phyloP scores from a whole-genome alignment of 2,329 filamentous ascomycete species.

The Lanzia echinophila region DNA sequence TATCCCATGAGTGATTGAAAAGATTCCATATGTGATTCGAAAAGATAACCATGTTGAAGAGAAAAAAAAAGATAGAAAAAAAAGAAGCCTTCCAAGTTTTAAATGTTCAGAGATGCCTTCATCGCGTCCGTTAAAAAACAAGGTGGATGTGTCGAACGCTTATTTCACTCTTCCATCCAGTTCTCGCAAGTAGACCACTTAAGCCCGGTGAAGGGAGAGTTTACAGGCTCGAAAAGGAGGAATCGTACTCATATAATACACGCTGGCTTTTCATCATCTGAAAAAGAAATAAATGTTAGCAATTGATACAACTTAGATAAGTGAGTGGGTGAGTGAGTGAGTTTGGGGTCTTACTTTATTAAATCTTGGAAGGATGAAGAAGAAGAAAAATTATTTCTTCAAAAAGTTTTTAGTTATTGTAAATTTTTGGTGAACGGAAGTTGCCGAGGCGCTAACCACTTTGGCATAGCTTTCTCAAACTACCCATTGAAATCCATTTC shows the following conservation, averaged over 20 bases:
- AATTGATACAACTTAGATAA: constrained; percentile 3
- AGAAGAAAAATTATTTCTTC: constrained; percentile 36
- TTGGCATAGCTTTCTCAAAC: constrained; percentile 19
- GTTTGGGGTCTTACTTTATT: constrained; percentile 65
- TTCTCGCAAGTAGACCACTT: constrained; percentile 73
- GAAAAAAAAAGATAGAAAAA: constrained; percentile 3
- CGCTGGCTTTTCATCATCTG: constrained; percentile 99
- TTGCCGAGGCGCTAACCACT: constrained; percentile 19
- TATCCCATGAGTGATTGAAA: background rate
- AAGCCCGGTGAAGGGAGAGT: constrained; percentile 86
- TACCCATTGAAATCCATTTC: background rate
- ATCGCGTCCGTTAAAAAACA: constrained; percentile 96
- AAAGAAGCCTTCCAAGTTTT: constrained; percentile 46
- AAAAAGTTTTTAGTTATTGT: constrained; percentile 32
- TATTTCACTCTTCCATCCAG: constrained; percentile 77
- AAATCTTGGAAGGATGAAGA: constrained; percentile 99
- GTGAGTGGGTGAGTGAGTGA: background rate
- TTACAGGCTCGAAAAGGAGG: constrained; percentile 56
- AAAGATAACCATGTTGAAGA: background rate
- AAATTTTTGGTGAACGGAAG: constrained; percentile 16
- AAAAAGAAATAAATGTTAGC: constrained; percentile 28
- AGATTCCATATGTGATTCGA: background rate
- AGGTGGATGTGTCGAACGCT: constrained; percentile 99
- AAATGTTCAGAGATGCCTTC: constrained; percentile 86
- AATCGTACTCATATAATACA: constrained; percentile 83